Conservation (phyloP, 2,329 filamentous ascomycete species). For the Pseudocercospora crystallina region DNA sequence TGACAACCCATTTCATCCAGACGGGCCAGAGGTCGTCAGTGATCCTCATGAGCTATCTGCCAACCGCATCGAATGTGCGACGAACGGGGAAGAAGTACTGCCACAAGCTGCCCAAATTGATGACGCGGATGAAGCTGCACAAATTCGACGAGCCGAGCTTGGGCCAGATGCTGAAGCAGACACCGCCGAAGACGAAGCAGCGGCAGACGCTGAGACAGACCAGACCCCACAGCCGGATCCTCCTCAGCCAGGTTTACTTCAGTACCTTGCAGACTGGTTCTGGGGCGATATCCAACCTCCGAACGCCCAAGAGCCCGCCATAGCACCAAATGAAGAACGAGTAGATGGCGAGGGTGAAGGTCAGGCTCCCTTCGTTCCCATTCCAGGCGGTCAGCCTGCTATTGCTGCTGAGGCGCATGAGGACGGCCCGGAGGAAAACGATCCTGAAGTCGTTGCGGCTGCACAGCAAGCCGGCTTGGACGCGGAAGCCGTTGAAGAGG, state of each 20-base stretch:
- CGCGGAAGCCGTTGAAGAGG: slow-evolving; percentile 71
- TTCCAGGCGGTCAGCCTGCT: slow-evolving; percentile 41
- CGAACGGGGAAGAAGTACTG: neutral
- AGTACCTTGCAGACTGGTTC: slow-evolving; percentile 47
- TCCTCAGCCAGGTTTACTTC: slow-evolving; percentile 7
- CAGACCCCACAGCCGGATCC: neutral
- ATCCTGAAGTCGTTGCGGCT: slow-evolving; percentile 62
- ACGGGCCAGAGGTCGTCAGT: slow-evolving; percentile 11
- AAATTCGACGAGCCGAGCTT: slow-evolving; percentile 5
- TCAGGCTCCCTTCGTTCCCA: slow-evolving; percentile 57
- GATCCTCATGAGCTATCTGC: too few relatives aligned
- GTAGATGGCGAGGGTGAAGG: slow-evolving; percentile 59
- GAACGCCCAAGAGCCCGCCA: slow-evolving; percentile 35
- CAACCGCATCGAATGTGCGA: neutral
- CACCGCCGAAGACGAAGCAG: neutral
- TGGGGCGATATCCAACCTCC: slow-evolving; percentile 45
- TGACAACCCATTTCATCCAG: slow-evolving; percentile 20
- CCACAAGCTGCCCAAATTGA: neutral
- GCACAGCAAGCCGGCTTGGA: slow-evolving; percentile 70
- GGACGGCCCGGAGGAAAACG: slow-evolving; percentile 11
- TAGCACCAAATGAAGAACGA: slow-evolving; percentile 57
- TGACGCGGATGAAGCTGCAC: slow-evolving; percentile 2
- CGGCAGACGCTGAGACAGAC: neutral
- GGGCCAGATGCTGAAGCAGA: slow-evolving; percentile 1
- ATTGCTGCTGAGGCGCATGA: slow-evolving; percentile 10